A percentile compares a stretch with the other conserved stretches of the same genome.
These are phyloP conservation scores for Spraguea lophii DNA, from an alignment of 371 early-diverging fungal genomes.

Conservation along the genomic window DNA sequence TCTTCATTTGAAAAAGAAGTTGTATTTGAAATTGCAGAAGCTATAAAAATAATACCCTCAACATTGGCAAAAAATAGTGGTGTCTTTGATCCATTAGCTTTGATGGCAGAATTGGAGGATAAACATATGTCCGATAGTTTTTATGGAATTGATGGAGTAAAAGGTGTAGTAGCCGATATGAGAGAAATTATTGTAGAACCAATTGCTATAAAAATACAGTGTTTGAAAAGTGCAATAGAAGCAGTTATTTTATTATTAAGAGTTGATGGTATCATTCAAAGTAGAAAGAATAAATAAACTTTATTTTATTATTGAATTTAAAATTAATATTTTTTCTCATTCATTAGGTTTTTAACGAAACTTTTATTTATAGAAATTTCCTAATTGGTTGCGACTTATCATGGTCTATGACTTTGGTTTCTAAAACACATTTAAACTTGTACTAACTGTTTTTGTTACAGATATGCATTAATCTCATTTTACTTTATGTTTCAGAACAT, in stretches of 20 bases:
- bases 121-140: conserved; percentile 68
- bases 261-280: conserved; percentile 46
- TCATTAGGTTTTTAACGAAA: too few relatives aligned
- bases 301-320: too few relatives aligned
- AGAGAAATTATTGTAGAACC: conserved; percentile 92
- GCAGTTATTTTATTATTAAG: conserved; percentile 47
- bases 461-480: too few relatives aligned
- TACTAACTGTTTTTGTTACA: too few relatives aligned
- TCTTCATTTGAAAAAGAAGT: conserved; percentile 29
- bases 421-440: too few relatives aligned
- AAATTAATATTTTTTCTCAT: too few relatives aligned
- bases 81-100: conserved; percentile 68
- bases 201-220: conserved; percentile 91
- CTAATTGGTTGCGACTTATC: too few relatives aligned
- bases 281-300: neutral
- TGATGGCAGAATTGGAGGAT: conserved; percentile 70
- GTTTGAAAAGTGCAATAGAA: conserved; percentile 95
- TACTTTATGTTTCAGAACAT: too few relatives aligned
- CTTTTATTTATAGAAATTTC: too few relatives aligned
- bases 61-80: conserved; percentile 74
- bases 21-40: conserved; percentile 54
- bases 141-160: conserved; percentile 82
- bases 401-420: too few relatives aligned
- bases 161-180: conserved; percentile 83
- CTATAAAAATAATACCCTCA: conserved; percentile 89